Evolutionary conservation across 768 basidiomycete genomes (phyloP).

Genomic region (Boletus subcaerulescens): DNA sequence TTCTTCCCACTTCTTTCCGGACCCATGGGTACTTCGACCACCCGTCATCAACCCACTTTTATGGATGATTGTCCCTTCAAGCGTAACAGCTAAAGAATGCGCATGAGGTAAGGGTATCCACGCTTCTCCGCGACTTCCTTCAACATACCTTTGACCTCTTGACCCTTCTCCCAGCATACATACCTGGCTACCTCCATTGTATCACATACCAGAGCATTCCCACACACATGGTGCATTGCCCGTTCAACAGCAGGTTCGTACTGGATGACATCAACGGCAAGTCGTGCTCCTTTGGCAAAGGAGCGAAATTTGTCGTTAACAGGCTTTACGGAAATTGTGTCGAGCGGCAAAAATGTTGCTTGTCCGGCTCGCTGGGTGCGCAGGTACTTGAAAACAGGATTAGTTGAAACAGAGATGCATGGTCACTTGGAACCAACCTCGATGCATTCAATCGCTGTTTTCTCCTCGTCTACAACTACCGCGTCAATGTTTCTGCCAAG

Average conservation of each 20-base stretch:
- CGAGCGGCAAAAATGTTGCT: conserved; percentile 98
- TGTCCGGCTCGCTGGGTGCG: conserved; percentile 92
- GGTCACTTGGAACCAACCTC: conserved; percentile 51
- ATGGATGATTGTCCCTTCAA: conserved; percentile 96
- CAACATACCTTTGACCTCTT: conserved; percentile 89
- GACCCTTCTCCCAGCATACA: conserved; percentile 90
- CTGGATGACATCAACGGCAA: conserved; percentile 84
- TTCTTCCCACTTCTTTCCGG: conserved; percentile 91
- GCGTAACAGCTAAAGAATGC: conserved; percentile 71
- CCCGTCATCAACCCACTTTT: conserved; percentile 97
- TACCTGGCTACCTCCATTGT: conserved; percentile 89
- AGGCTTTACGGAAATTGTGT: conserved; percentile 92
- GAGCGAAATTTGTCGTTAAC: conserved; percentile 93
- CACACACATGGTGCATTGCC: conserved; percentile 96
- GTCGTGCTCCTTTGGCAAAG: conserved; percentile 81
- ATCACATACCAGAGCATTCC: conserved; percentile 93
- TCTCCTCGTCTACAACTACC: conserved; percentile 94
- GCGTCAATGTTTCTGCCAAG: conserved; percentile 94
- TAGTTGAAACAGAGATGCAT: background rate
- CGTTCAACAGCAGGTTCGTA: conserved; percentile 83
- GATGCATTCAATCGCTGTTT: conserved; percentile 96
- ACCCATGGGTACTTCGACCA: conserved; percentile 74
- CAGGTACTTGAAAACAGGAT: conserved; percentile 64
- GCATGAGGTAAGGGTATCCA: background rate
- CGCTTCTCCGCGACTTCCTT: conserved; percentile 42